Base-by-base conservation (phyloP, 768 basidiomycete genomes). In the Boletellus sp. region DNA sequence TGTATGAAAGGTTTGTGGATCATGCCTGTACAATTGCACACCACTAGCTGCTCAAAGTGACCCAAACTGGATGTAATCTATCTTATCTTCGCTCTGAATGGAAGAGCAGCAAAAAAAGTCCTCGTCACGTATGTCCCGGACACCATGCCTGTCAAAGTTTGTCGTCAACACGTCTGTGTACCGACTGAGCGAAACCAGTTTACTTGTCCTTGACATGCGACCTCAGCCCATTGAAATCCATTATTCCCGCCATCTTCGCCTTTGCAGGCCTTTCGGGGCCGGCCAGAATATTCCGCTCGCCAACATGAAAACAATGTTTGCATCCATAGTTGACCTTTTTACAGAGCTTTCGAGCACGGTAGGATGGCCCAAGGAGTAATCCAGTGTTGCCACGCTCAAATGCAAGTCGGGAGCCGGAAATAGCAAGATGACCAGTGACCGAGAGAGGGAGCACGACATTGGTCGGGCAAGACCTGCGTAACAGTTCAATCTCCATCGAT, bases 151-250 rank as follows among this genome's bases (percentile, higher is more conserved):
- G 48, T 28, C 31, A 47, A 40, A 47, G 36, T 40, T 15, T 11
- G 36, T 23, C 28, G 47, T 56, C 47, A 65, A 43, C 45, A 6
- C 22, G 16, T 12, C 20, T 11, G 41, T 8, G 15, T 6, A 1
- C 13, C 35, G 20, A 51, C 22, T 26, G 19, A 35, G 28, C 11
- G 12, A 37, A 10, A 36, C 26, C 33, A 20, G 62, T 79, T 55
- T 53, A 86, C 85, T 79, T 84, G 54, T 67, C 74, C 58, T 83
- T 83, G 50, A 79, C 57, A 54, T 88, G 86, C 20, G 83, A 85
- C 35, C 78, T 69, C 45, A 87, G 55, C 3, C 79, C 85, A 52
- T 85, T 66, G 56, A 84, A 83, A 3, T 55, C 62, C 63, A 80
- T 77, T 47, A 65, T 51, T 42, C 68, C 68, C 12, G 11, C 31